These are phyloP conservation scores for Petrea volubilis DNA, from an alignment of 257 asterid genomes.

Conservation along the genomic window DNA sequence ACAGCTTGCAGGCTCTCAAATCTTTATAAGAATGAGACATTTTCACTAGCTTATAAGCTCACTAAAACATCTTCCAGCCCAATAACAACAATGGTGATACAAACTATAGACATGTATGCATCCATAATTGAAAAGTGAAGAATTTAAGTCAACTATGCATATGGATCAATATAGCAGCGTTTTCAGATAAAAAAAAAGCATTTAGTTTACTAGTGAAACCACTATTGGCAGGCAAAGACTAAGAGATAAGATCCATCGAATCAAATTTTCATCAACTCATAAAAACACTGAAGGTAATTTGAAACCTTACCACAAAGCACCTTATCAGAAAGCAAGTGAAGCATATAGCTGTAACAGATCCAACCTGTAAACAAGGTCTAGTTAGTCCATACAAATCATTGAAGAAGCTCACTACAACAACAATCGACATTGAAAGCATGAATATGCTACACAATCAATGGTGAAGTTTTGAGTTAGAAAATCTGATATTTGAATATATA, in stretches of 20 bases:
- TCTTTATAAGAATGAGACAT: too few relatives aligned
- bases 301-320: slow-evolving; percentile 76
- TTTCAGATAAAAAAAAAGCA: neutral
- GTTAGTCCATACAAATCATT: slow-evolving; percentile 21
- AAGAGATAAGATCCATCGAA: neutral
- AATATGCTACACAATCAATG: neutral
- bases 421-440: neutral
- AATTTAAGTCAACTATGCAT: neutral
- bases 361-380: slow-evolving; percentile 57
- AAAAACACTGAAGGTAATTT: slow-evolving; percentile 20
- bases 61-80: neutral
- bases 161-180: neutral
- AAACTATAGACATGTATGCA: neutral
- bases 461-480: neutral
- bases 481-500: neutral
- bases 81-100: neutral
- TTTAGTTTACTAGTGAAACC: neutral
- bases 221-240: neutral
- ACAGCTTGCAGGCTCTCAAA: too few relatives aligned
- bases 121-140: neutral
- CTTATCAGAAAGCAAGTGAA: slow-evolving; percentile 87
- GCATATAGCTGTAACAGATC: slow-evolving; percentile 94
- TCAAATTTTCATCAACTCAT: neutral
- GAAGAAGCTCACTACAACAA: neutral
- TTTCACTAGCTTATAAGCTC: too few relatives aligned